Evolutionary conservation across 2,329 filamentous ascomycete species (phyloP), one percentile per base, ranked within the genome.

Genomic region (Arthroderma sp.): DNA sequence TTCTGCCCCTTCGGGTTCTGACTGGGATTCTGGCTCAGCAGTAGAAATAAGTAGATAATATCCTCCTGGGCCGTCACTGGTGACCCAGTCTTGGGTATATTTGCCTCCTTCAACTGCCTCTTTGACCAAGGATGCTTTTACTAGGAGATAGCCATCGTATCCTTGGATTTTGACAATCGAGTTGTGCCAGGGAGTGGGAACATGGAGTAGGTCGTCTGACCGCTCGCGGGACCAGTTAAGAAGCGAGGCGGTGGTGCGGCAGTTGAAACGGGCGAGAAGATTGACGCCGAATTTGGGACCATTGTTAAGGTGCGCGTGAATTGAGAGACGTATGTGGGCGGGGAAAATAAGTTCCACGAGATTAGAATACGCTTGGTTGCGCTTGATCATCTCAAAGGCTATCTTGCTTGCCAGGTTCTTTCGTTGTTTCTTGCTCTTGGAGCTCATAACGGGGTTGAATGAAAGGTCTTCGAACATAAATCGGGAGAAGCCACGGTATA

Each of bases 401-500:
- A 43, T 36, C 31, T 43, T 43, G n/a, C 33, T 37, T 2, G 41
- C 41, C 4, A 43, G 34, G 10, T 43, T 43, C 28, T 43, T 43
- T 11, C 41, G 10, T 15, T 43, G 41, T 11, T 33, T 37, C 5
- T 36, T 33, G 9, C 33, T 37, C 33, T 37, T 28, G 8, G 41
- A 29, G 10, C 38, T 22, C 2, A 36, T 38, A 28, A 43, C 33
- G 10, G 41, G 41, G 27, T 43, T 27, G 27, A 43, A 29, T 11
- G 36, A 33, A 9, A 43, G 34, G 38, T 43, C 41, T 27, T 43
- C 41, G 7, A 43, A 36, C 41, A 43, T 43, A 22, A 43, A 43
- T n/a, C 41, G 32, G 29, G 41, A 43, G 27, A 43, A 43, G 5
- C 41, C 41, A 8, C 41, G 41, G 33, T 43, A 43, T 30, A 43